A percentile compares a stretch with the other conserved stretches of the same genome.
These are phyloP conservation scores for Lepidium sativum DNA, from an alignment of 345 rosid genomes.

Conservation along the genomic window DNA sequence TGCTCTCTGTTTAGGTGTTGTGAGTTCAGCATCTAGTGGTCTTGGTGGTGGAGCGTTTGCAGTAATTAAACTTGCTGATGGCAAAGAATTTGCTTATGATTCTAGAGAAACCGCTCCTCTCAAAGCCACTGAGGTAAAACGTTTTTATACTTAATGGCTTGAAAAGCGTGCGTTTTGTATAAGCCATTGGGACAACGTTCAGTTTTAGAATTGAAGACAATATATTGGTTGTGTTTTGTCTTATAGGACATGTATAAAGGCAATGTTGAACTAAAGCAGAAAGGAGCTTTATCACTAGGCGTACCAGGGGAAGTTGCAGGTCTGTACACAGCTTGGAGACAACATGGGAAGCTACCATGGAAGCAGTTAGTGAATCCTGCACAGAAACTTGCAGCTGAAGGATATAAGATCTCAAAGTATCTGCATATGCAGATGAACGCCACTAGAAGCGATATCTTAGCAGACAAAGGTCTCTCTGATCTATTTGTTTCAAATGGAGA, in stretches of 20 bases:
- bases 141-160: too few species aligned
- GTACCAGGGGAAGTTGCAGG: slow-evolving; percentile 59
- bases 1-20: slow-evolving; percentile 54
- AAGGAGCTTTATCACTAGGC: slow-evolving; percentile 47
- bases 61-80: slow-evolving; percentile 30
- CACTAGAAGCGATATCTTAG: slow-evolving; percentile 29
- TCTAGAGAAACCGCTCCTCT: slow-evolving; percentile 64
- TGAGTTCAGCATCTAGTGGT: slow-evolving; percentile 56
- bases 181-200: not conserved
- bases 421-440: slow-evolving; percentile 40
- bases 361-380: slow-evolving; percentile 38
- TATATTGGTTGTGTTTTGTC: not conserved
- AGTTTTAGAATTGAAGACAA: not conserved
- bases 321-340: slow-evolving; percentile 43
- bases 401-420: slow-evolving; percentile 43
- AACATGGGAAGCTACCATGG: slow-evolving; percentile 52
- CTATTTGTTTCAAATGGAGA: slow-evolving; percentile 32
- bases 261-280: slow-evolving; percentile 27
- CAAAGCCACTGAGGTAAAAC: slow-evolving; percentile 40
- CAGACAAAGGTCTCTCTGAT: slow-evolving; percentile 42
- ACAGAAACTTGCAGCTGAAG: slow-evolving; percentile 25
- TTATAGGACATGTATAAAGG: slow-evolving; percentile 48
- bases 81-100: slow-evolving; percentile 35
- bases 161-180: too few species aligned
- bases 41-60: slow-evolving; percentile 64